Evolutionary conservation across 78 protist genomes (phyloP).

Genomic region (Dictyostelium purpureum): DNA sequence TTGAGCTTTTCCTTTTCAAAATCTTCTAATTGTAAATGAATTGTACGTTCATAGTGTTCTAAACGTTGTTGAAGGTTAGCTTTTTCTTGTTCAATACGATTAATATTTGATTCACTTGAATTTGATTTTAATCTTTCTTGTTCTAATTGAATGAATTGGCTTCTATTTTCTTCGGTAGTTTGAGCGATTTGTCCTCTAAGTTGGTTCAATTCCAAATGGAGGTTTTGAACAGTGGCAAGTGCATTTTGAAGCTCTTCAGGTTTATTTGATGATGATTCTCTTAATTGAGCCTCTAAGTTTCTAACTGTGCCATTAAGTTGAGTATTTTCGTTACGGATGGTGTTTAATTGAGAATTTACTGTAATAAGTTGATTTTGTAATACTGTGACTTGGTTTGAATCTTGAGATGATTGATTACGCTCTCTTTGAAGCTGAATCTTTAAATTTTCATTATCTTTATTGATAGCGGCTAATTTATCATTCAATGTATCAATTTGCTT

Average conservation of each 20-base stretch:
- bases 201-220: constrained; percentile 27
- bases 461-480: background rate
- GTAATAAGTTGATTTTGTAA: constrained; percentile 48
- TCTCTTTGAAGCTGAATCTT: constrained; percentile 6
- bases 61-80: constrained; percentile 35
- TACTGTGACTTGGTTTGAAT: constrained; percentile 6
- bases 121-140: constrained; percentile 57
- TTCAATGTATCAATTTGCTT: constrained; percentile 15
- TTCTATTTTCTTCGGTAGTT: constrained; percentile 30
- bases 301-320: background rate
- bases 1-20: constrained; percentile 18
- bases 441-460: background rate
- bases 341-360: constrained; percentile 12
- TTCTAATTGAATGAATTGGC: constrained; percentile 39
- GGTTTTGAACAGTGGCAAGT: background rate
- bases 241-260: constrained; percentile 23
- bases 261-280: background rate
- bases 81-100: constrained; percentile 22
- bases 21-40: constrained; percentile 28
- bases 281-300: background rate
- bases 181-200: background rate
- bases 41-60: constrained; percentile 24
- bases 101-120: background rate
- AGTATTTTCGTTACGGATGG: background rate
- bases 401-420: background rate